Conservation (phyloP, 768 basidiomycete genomes). For the Pisolithus sp. region DNA sequence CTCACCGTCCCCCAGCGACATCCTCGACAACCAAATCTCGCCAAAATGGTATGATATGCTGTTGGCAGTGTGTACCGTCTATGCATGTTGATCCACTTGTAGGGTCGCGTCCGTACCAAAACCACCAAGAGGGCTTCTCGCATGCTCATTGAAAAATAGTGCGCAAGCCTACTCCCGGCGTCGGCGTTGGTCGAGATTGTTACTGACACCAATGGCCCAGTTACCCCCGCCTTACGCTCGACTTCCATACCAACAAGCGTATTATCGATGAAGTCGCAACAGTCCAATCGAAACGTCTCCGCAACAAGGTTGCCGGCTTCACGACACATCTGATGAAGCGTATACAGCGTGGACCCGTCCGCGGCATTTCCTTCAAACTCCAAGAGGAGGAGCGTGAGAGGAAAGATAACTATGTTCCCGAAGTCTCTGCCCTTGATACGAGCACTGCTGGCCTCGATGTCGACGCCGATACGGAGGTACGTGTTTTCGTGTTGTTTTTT, state of each 20-base stretch:
- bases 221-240: slow-evolving; percentile 98
- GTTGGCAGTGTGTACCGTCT: background rate
- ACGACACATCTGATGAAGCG: slow-evolving; percentile 99
- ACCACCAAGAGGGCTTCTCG: slow-evolving; percentile 99
- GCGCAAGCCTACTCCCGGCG: slow-evolving; percentile 26
- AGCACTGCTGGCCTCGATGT: slow-evolving; percentile 70
- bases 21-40: slow-evolving; percentile 16
- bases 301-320: slow-evolving; percentile 99
- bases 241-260: slow-evolving; percentile 99
- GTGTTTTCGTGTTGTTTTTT: slow-evolving; percentile 15
- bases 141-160: slow-evolving; percentile 99
- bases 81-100: slow-evolving; percentile 1
- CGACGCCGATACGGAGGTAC: slow-evolving; percentile 89
- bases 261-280: slow-evolving; percentile 96
- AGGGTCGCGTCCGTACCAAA: slow-evolving; percentile 99
- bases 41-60: slow-evolving; percentile 44
- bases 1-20: slow-evolving; percentile 13
- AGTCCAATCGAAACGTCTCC: slow-evolving; percentile 96
- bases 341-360: slow-evolving; percentile 96
- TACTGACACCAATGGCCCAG: slow-evolving; percentile 31
- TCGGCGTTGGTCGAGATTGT: background rate
- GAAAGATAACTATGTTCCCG: slow-evolving; percentile 99
- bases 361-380: slow-evolving; percentile 99
- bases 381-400: slow-evolving; percentile 99
- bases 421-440: slow-evolving; percentile 91